Base-by-base conservation (phyloP, 768 basidiomycete species). In the Psilocybe subaeruginosa region DNA sequence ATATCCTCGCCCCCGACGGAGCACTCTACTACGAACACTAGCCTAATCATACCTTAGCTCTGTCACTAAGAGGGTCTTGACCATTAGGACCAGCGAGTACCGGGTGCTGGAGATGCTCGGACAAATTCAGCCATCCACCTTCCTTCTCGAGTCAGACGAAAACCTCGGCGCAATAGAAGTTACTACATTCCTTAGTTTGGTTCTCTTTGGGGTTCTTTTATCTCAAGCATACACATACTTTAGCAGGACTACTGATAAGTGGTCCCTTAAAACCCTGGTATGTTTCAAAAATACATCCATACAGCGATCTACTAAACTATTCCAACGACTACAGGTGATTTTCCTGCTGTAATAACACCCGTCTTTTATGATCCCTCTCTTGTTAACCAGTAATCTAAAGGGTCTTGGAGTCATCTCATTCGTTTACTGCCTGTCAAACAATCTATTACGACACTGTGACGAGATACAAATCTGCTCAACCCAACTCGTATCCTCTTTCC, bases 221-320 rank as follows among this genome's bases (percentile, higher is more conserved):
- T 52, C 63, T 8, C 63, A 64, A 52, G 64, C 47, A 46, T 64
- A 61, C 41, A 43, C 56, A 6, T 64, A 64, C 43, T 64, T 58
- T 37, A 50, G 46, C 19, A 37, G 19, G 4, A 58, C 45, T 7
- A 37, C 37, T 8, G 64, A 64, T 52, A 57, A 41, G 14, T 41
- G 23, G 1, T 19, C 53, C 4, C 51, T 64, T 19, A 58, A 58
- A 52, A 17, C 52, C 14, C n/a, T 64, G 60, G 64, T 64, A 29
- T 7, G 53, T 29, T 0, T 14, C n/a, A n/a, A 5, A 41, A 19
- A n/a, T 17, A 12, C 12, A 31, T 19, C 7, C 3, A 29, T 49
- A 23, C 52, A 0, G 29, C 11, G 35, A 37, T 27, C n/a, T 27
- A 5, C 17, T 30, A 7, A 23, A 30, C 4, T 29, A 6, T 33